Base-by-base conservation (phyloP, 345 rosid species). In the Dipteronia sinensis region DNA sequence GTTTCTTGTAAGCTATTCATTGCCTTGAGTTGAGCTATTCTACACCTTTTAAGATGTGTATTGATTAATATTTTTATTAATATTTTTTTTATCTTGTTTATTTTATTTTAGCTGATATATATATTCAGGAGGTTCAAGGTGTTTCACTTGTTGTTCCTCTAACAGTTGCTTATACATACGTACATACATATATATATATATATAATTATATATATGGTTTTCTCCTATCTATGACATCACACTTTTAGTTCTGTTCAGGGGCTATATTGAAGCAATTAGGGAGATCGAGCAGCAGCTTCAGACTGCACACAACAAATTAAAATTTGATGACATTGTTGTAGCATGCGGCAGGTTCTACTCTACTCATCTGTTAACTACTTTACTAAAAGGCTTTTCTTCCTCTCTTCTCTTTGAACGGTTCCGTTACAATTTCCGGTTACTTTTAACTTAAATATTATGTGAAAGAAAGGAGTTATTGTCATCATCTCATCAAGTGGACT, bases 341-440 rank as follows among this genome's bases (percentile, higher is more conserved):
- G 99, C 99, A 73, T 95, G 99, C 82, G 98, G 98, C 92, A 95
- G 99, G 99, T 95, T 77, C 76, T 85, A 19, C 71, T 80, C 81
- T 75, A 64, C 77, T 75, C 66, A 19, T 34, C 58, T 77, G 53
- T 73, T 7, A 12, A 16, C 56, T 75, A 56, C n/a, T 12, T 51
- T 7, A 27, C 62, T 10, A 49, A n/a, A 59, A 59, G 27, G 23
- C 25, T 10, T 38, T 38, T 67, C 1, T 7, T 34, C 49, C 70
- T 34, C 47, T 20, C 22, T 38, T 40, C 25, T 38, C 25, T 66
- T 3, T 34, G 10, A 66, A 66, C 20, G 11, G 17, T 17, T 66
- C 12, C 10, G 49, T 46, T 46, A n/a, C 10, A 19, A 20, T 59
- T 58, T 7, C 64, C 13, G 22, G 20, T 59, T 20, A 8, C 64